Percentiles rank a stretch among this genome's conserved stretches.
phyloP scores from a whole-genome alignment of 306 rosid species.

The Macrotyloma uniflorum region DNA sequence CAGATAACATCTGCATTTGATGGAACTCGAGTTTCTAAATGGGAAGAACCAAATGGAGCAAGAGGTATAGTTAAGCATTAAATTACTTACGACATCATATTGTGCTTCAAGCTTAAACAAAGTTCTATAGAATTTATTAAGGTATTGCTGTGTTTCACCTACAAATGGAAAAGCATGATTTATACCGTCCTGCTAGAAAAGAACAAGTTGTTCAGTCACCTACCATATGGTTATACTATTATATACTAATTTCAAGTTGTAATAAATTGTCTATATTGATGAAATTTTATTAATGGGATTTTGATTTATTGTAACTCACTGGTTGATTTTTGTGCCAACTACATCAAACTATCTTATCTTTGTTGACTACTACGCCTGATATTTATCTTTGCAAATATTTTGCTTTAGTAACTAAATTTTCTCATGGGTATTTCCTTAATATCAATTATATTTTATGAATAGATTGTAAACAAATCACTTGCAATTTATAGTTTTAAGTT shows the following conservation, averaged over 20 bases:
- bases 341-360: neutral
- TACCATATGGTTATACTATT: neutral
- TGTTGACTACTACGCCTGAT: constrained; percentile 5
- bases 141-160: constrained; percentile 21
- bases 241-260: constrained; percentile 15
- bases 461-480: constrained; percentile 1
- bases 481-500: constrained; percentile 12
- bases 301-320: neutral
- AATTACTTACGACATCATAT: constrained; percentile 4
- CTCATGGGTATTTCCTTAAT: neutral
- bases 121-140: constrained; percentile 17
- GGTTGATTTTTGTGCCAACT: constrained; percentile 22
- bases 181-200: constrained; percentile 4
- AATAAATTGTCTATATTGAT: too few relatives aligned
- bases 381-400: constrained; percentile 4
- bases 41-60: constrained; percentile 98
- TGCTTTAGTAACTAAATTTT: neutral
- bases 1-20: constrained; percentile 93
- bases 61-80: constrained; percentile 57
- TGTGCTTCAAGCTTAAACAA: constrained; percentile 2
- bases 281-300: constrained; percentile 6
- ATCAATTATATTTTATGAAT: neutral
- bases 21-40: constrained; percentile 69
- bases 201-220: constrained; percentile 3
- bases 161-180: neutral